These are phyloP conservation scores for Claviceps paspali DNA, from an alignment of 2,329 filamentous ascomycete genomes.

Conservation along the genomic window DNA sequence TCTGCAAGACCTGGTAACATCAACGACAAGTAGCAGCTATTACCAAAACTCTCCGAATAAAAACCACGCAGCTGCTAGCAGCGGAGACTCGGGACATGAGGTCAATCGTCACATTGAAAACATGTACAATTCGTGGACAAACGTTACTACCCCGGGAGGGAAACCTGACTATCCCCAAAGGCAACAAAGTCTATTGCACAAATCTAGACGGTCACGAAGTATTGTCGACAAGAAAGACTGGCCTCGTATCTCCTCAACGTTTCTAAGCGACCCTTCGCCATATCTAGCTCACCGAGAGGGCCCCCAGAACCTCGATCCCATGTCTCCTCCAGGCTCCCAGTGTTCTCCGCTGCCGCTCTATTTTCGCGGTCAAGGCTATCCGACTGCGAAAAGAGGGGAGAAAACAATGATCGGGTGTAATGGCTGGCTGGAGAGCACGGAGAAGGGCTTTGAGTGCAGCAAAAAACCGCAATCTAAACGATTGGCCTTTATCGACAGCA, in stretches of 20 bases:
- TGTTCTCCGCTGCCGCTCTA: constrained; percentile 30
- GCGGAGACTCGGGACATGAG: background rate
- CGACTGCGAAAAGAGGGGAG: constrained; percentile 23
- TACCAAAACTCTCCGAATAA: background rate
- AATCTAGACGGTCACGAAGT: constrained; percentile 16
- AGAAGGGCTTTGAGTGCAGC: constrained; percentile 9
- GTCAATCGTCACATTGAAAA: constrained; percentile 9
- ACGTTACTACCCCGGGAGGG: constrained; percentile 9
- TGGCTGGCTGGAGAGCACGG: constrained; percentile 39
- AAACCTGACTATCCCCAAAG: constrained; percentile 7
- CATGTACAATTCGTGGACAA: constrained; percentile 10
- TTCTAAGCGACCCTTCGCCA: background rate
- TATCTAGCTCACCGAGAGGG: background rate
- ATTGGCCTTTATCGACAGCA: constrained; percentile 26
- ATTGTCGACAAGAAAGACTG: constrained; percentile 9
- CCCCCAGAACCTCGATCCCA: background rate
- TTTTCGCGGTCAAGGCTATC: constrained; percentile 23
- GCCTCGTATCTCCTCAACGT: constrained; percentile 1
- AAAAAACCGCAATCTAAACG: constrained; percentile 22
- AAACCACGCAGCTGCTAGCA: background rate
- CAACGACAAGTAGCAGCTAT: background rate
- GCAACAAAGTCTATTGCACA: constrained; percentile 8
- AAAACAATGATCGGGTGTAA: constrained; percentile 40
- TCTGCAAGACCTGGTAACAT: background rate
- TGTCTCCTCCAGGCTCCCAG: constrained; percentile 9